Base-by-base conservation (phyloP, 148 eudicot genomes). In the Vaccinium macrocarpon region DNA sequence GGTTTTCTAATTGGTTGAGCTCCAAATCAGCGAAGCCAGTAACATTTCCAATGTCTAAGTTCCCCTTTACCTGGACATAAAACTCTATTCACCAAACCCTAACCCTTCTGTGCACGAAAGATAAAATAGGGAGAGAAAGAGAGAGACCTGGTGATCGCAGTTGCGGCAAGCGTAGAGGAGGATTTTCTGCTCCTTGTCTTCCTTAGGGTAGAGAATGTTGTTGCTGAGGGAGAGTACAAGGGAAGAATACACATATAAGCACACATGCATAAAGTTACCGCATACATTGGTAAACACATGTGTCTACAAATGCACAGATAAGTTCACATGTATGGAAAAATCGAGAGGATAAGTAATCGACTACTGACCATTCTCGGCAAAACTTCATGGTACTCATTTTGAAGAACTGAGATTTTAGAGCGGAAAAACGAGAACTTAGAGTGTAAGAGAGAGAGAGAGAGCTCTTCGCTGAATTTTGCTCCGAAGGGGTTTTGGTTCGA, bases 351-450 rank as follows among this genome's bases (percentile, higher is more conserved):
- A 46, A 6, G 55, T 18, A 77, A 81, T 50, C 66, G 19, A 80
- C 93, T 66, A 82, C 94, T 73, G 13, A 96, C 99, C 99, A 96
- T 90, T 96, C 97, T 57, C 97, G 93, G 91, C 99, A 96, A 83
- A 94, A 96, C 73, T 96, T 96, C 99, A 96, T 94, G 87, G 99
- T 93, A 94, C 99, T 96, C 99, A 96, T 96, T 77, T 90, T 90
- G 88, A 75, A 81, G 23, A 79, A 25, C 88, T 84, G 83, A 52
- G 55, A 7, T 14, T 10, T n/a, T 1, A 23, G 57, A 49, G 1
- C 10, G 18, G 13, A 29, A 50, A 35, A 86, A 21, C n/a, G 14
- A 27, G 70, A 56, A 1, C 57, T 16, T 19, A 6, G 9, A 59
- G 62, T 18, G 64, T 23, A 25, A 59, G 66, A 61, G 25, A 7